Percentiles rank a stretch among this genome's conserved stretches.
These are phyloP conservation scores for Inga oerstediana DNA, from an alignment of 306 rosid genomes.

Conservation along the genomic window DNA sequence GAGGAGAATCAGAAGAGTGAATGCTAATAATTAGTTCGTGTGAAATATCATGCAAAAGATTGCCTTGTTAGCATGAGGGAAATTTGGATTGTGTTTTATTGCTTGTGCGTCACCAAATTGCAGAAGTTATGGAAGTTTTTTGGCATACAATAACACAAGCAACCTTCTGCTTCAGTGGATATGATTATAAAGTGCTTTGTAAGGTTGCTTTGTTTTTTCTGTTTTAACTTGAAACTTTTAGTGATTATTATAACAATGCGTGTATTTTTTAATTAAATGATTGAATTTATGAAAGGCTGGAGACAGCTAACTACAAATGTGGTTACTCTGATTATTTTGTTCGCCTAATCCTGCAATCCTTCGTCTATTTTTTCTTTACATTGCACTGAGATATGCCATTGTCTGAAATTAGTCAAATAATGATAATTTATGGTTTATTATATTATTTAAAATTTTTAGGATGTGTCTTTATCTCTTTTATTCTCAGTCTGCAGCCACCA, in stretches of 20 bases:
- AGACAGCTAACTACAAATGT: not conserved
- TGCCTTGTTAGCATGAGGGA: not conserved
- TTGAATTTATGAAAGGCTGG: constrained; percentile 9
- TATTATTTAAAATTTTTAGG: constrained; percentile 30
- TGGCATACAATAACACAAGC: constrained; percentile 1
- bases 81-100: constrained; percentile 14
- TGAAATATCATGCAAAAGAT: not conserved
- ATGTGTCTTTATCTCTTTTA: constrained; percentile 23
- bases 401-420: constrained; percentile 16
- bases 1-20: not conserved
- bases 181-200: not conserved
- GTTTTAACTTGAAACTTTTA: not conserved
- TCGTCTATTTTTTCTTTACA: constrained; percentile 14
- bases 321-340: constrained; percentile 14
- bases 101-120: constrained; percentile 7
- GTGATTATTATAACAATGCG: not conserved
- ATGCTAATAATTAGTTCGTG: not conserved
- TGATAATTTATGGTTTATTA: constrained; percentile 14
- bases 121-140: constrained; percentile 25
- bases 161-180: constrained; percentile 23
- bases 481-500: constrained; percentile 55
- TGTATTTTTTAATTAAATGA: constrained; percentile 25
- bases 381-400: constrained; percentile 11
- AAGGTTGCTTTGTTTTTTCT: constrained; percentile 9
- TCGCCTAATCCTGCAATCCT: constrained; percentile 8